Evolutionary conservation across 768 basidiomycete genomes (phyloP).

Genomic region (Mrakia frigida): DNA sequence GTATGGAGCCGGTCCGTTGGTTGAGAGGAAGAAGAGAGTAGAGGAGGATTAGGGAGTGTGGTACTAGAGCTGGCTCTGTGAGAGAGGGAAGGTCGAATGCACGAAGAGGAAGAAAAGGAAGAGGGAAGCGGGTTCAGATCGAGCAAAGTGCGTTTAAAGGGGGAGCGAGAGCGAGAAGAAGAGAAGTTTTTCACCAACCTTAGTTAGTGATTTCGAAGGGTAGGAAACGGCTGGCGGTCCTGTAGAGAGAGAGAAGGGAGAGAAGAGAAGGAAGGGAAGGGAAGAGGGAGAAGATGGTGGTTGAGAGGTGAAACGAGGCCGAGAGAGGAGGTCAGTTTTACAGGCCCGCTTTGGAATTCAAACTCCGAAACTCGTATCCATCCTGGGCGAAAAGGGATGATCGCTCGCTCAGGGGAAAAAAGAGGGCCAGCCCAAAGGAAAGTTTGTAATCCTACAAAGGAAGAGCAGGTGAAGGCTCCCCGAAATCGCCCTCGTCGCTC

Average conservation of each 20-base stretch:
- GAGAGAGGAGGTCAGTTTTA: background rate
- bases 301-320: background rate
- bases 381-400: no score
- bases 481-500: no score
- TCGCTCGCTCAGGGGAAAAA: no score
- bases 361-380: background rate
- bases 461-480: no score
- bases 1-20: conserved; percentile 8
- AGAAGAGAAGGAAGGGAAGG: background rate
- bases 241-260: background rate
- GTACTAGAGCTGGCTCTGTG: conserved; percentile 11
- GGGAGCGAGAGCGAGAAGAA: no score
- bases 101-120: background rate
- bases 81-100: background rate
- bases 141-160: no score
- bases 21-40: background rate
- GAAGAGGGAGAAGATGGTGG: background rate
- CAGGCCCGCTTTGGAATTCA: background rate
- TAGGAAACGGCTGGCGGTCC: no score
- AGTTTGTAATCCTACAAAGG: no score
- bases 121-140: background rate
- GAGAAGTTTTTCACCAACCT: no score
- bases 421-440: no score
- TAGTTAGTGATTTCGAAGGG: no score
- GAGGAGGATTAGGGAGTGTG: conserved; percentile 5